phyloP scores from a whole-genome alignment of 192 early-diverging fungal genomes.

The Ramicandelaber brevisporus region DNA sequence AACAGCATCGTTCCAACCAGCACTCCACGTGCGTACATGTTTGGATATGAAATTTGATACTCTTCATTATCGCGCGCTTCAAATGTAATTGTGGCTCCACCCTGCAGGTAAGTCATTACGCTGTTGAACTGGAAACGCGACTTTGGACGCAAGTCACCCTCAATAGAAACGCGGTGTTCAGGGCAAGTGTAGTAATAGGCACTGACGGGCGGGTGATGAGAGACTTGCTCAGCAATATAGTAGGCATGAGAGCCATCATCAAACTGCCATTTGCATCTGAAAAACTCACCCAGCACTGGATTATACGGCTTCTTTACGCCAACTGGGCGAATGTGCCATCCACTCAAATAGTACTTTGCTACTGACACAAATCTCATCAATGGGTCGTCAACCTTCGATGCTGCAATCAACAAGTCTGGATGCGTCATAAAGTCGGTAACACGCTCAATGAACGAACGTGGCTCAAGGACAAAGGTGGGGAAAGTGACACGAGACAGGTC shows the following conservation, averaged over 20 bases:
- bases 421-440: slow-evolving; percentile 93
- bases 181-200: slow-evolving; percentile 64
- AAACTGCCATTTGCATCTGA: slow-evolving; percentile 60
- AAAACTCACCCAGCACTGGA: slow-evolving; percentile 76
- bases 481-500: slow-evolving; percentile 85
- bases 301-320: slow-evolving; percentile 92
- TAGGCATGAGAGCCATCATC: slow-evolving; percentile 37
- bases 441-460: slow-evolving; percentile 76
- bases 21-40: slow-evolving; percentile 80
- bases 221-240: slow-evolving; percentile 77
- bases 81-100: too few relatives aligned
- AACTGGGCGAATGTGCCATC: slow-evolving; percentile 83
- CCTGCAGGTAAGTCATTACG: slow-evolving; percentile 69
- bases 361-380: slow-evolving; percentile 55
- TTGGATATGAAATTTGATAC: slow-evolving; percentile 67
- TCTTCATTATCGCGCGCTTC: slow-evolving; percentile 37
- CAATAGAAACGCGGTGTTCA: slow-evolving; percentile 46
- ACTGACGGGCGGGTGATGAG: slow-evolving; percentile 83
- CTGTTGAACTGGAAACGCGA: slow-evolving; percentile 76
- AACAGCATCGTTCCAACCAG: slow-evolving; percentile 84
- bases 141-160: slow-evolving; percentile 62
- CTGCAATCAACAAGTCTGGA: slow-evolving; percentile 52
- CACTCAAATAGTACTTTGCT: slow-evolving; percentile 63
- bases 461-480: slow-evolving; percentile 86
- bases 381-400: slow-evolving; percentile 35